Evolutionary conservation across 106 monocot species (phyloP).

Genomic region (Iris macrosiphon): DNA sequence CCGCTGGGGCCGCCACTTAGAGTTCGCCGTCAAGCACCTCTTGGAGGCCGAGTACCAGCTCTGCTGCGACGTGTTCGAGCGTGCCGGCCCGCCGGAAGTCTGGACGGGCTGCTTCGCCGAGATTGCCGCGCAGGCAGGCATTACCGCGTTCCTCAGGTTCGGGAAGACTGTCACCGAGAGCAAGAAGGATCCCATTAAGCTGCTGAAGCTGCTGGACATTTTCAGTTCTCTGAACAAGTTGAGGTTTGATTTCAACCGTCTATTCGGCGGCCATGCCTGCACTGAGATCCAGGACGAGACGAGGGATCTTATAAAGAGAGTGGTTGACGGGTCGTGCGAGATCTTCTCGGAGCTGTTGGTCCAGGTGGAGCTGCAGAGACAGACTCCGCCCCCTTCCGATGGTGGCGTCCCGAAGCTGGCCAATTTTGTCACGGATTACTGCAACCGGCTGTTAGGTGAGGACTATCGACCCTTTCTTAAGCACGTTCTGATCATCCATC

Average conservation of each 20-base stretch:
- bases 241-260: constrained; percentile 71
- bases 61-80: constrained; percentile 55
- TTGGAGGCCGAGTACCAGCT: constrained; percentile 80
- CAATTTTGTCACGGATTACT: constrained; percentile 77
- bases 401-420: constrained; percentile 69
- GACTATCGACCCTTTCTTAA: constrained; percentile 57
- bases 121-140: constrained; percentile 58
- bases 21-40: constrained; percentile 79
- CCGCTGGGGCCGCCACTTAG: constrained; percentile 67
- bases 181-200: constrained; percentile 93
- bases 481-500: constrained; percentile 65
- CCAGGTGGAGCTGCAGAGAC: constrained; percentile 83
- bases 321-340: constrained; percentile 81
- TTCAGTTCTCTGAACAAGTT: constrained; percentile 68
- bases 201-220: constrained; percentile 80
- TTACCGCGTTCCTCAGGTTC: constrained; percentile 64
- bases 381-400: constrained; percentile 44
- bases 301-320: constrained; percentile 68
- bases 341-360: constrained; percentile 88
- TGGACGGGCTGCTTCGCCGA: constrained; percentile 67
- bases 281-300: constrained; percentile 69
- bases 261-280: constrained; percentile 73
- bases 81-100: constrained; percentile 22
- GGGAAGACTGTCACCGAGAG: constrained; percentile 52
- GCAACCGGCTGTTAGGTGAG: constrained; percentile 62